Evolutionary conservation across 352 stramenopile genomes (phyloP).

Genomic region (Phytopythium ostracodes): DNA sequence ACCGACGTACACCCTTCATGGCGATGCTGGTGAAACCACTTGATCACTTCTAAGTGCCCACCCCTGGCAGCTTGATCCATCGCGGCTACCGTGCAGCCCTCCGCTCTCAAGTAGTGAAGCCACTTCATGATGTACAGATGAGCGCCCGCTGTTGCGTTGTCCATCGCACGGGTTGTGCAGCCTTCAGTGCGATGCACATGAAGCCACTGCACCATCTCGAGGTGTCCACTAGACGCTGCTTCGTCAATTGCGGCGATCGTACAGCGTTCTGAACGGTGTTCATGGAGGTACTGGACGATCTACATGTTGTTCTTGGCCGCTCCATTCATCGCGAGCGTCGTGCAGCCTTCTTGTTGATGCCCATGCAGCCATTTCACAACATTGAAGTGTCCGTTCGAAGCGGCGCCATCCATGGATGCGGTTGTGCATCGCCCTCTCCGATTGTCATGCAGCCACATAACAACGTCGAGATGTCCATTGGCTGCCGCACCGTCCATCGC

Average conservation of each 20-base stretch:
- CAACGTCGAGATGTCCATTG: not conserved
- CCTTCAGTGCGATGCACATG: constrained; percentile 21
- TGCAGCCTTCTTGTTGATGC: constrained; percentile 18
- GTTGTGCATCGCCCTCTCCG: not conserved
- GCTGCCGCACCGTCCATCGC: not conserved
- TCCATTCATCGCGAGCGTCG: constrained; percentile 23
- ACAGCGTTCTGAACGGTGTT: constrained; percentile 18
- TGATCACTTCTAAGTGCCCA: constrained; percentile 8
- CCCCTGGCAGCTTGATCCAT: constrained; percentile 1
- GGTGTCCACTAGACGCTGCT: constrained; percentile 19
- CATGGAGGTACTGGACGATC: constrained; percentile 7
- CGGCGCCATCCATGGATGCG: not conserved
- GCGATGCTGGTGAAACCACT: constrained; percentile 14
- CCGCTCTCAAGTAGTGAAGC: constrained; percentile 10
- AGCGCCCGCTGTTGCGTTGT: constrained; percentile 23
- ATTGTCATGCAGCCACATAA: not conserved
- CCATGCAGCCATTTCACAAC: constrained; percentile 1
- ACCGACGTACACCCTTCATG: constrained; percentile 6
- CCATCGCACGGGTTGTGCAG: constrained; percentile 32
- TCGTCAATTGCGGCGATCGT: constrained; percentile 17
- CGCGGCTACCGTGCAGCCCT: not conserved
- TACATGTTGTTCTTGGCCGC: constrained; percentile 12
- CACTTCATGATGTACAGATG: constrained; percentile 35
- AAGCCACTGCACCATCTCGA: constrained; percentile 27
- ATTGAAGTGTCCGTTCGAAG: not conserved